Percentiles rank a stretch among this genome's conserved stretches.
Conservation (phyloP, 2,329 filamentous ascomycete genomes). For the Neobulgaria alba region DNA sequence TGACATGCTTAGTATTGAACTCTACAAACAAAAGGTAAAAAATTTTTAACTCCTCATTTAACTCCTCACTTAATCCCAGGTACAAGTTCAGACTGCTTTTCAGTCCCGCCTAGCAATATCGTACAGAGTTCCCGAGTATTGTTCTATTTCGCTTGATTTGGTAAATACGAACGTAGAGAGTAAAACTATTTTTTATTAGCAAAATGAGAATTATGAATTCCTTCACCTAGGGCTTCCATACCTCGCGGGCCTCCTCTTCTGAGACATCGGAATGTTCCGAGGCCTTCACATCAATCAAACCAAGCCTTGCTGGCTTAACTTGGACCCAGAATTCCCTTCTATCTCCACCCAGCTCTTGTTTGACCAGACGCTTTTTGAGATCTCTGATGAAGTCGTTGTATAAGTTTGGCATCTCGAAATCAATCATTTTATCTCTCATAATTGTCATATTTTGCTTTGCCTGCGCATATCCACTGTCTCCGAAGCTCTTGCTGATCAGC, state of each 20-base stretch:
- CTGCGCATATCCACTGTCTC: conserved; percentile 63
- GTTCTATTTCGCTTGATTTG: conserved; percentile 6
- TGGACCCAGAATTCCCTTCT: conserved; percentile 76
- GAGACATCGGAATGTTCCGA: conserved; percentile 58
- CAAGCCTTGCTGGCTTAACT: conserved; percentile 57
- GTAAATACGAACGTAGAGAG: conserved; percentile 5
- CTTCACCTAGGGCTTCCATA: conserved; percentile 1
- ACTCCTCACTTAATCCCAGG: too few relatives aligned
- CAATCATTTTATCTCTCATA: conserved; percentile 68
- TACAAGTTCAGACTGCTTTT: too few relatives aligned
- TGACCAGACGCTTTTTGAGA: conserved; percentile 65
- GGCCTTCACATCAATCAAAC: conserved; percentile 59
- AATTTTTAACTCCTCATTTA: not conserved
- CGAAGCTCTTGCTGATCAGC: conserved; percentile 57
- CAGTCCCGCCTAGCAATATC: too few relatives aligned
- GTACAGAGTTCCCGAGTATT: too few relatives aligned
- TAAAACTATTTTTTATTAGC: conserved; percentile 8
- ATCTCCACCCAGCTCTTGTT: conserved; percentile 54
- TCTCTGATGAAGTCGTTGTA: conserved; percentile 68
- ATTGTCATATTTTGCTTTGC: conserved; percentile 59
- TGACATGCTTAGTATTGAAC: not conserved
- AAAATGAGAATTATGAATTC: not conserved
- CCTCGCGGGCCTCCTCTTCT: conserved; percentile 59
- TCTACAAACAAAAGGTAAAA: not conserved
- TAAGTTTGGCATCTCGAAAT: conserved; percentile 63